Evolutionary conservation across 495 filamentous ascomycete genomes (phyloP), one percentile per base, ranked within the genome.

Genomic region (Xylaria flabelliformis): DNA sequence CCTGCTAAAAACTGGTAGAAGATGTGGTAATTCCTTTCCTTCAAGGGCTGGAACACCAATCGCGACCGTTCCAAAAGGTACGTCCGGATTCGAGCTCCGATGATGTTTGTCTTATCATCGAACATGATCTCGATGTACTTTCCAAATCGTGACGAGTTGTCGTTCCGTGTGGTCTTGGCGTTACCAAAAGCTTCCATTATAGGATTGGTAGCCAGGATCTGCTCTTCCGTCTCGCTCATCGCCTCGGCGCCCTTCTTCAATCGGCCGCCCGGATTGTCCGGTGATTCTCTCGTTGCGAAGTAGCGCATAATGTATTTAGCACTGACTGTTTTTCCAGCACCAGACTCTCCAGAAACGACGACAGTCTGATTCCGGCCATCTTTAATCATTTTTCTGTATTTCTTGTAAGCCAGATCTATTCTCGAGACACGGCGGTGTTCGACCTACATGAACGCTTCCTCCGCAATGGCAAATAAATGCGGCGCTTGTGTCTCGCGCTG

Each of bases 41-140:
- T 98, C 46, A 98, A 84, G 24, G 96, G 96, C 79, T 99, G 96
- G 78, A 98, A 98, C n/a, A 99, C 96, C 77, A 99, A 85, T 79
- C 96, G 91, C 61, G 96, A 98, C 75, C 96, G 92, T 82, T 99
- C 96, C 46, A 99, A 84, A 63, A 99, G 86, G 80, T 98, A 99
- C 46, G 95, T 98, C 74, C 96, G 86, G 75, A 99, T 98, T 84
- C 95, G 95, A 39, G 96, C 96, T 70, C 96, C 96, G 76, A 99
- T 97, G 79, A 99, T 99, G 78, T 97, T 96, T 67, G 94, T 97
- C 74, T 90, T 90, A 71, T 92, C 90, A 84, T 98, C 94, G 78
- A 99, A 99, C 93, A 99, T 94, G 74, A 99, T 99, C 82, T 99
- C 96, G 74, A 99, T 98, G 78, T 99, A 99, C 86, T 99, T 99